Evolutionary conservation across 2,329 filamentous ascomycete species (phyloP).

Genomic region (Aspergillus oerlinghausenensis): DNA sequence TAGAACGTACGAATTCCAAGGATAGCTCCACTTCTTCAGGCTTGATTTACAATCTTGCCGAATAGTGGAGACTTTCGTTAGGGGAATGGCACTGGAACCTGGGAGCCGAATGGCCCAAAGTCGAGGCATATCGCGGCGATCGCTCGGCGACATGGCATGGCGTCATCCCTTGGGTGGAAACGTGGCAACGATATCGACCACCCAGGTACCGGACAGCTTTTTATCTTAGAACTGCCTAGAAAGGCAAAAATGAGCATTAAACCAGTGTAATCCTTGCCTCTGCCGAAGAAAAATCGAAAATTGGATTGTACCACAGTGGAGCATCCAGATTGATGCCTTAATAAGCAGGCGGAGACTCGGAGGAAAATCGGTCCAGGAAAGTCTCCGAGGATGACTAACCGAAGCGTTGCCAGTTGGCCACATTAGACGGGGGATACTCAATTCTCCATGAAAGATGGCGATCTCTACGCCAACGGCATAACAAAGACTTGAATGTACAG

Average conservation of each 20-base stretch:
- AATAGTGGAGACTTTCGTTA: neutral
- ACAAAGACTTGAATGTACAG: too few relatives aligned
- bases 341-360: neutral
- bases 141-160: neutral
- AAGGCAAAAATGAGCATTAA: neutral
- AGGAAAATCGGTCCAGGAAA: neutral
- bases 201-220: neutral
- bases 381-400: slow-evolving; percentile 2
- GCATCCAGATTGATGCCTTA: neutral
- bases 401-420: too few relatives aligned
- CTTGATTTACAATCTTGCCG: neutral
- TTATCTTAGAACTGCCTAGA: neutral
- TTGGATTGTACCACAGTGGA: neutral
- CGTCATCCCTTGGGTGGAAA: neutral
- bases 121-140: neutral
- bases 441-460: too few relatives aligned
- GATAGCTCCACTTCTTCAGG: neutral
- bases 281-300: neutral
- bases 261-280: neutral
- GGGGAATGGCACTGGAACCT: too few relatives aligned
- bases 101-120: neutral
- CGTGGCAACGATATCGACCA: too few relatives aligned
- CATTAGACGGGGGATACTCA: too few relatives aligned
- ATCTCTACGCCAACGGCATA: too few relatives aligned
- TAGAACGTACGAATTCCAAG: neutral